A percentile compares a stretch with the other conserved stretches of the same genome.
Evolutionary conservation across 2,329 filamentous ascomycete species (phyloP).

Genomic region (Fusarium sp.): DNA sequence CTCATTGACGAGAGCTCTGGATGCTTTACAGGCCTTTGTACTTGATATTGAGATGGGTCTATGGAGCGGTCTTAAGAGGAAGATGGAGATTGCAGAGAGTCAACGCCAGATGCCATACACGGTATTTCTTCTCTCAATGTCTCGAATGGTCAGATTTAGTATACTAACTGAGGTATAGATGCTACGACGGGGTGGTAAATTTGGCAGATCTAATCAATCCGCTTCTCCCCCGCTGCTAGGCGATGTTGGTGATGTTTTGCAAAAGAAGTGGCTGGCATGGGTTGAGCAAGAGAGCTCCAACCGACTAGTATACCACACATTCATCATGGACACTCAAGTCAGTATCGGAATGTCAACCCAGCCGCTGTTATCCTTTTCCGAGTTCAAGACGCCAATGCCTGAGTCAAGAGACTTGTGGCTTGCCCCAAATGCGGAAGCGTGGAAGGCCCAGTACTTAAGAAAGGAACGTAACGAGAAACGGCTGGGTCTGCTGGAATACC

Average conservation of each 20-base stretch:
- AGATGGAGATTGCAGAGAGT: slow-evolving; percentile 31
- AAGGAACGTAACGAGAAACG: neutral
- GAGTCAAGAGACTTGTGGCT: slow-evolving; percentile 27
- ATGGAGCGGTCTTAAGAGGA: slow-evolving; percentile 29
- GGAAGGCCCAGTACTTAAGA: slow-evolving; percentile 22
- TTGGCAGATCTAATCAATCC: slow-evolving; percentile 1
- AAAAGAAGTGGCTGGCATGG: slow-evolving; percentile 28
- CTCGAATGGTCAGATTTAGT: neutral
- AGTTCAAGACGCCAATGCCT: slow-evolving; percentile 17
- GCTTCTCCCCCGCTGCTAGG: neutral
- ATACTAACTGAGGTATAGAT: slow-evolving; percentile 10
- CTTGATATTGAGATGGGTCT: slow-evolving; percentile 24
- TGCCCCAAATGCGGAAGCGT: slow-evolving; percentile 24
- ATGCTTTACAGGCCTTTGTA: slow-evolving; percentile 21
- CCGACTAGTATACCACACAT: slow-evolving; percentile 18
- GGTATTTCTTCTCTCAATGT: neutral
- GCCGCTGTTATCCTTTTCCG: slow-evolving; percentile 22
- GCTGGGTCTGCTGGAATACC: slow-evolving; percentile 10
- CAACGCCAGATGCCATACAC: slow-evolving; percentile 25
- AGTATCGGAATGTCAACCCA: slow-evolving; percentile 26
- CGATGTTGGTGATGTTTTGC: slow-evolving; percentile 15
- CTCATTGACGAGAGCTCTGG: slow-evolving; percentile 13
- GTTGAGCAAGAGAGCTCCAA: slow-evolving; percentile 26
- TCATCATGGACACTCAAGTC: slow-evolving; percentile 20
- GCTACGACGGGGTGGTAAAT: slow-evolving; percentile 15